phyloP scores from a whole-genome alignment of 345 rosid genomes.

The Brassica cretica region DNA sequence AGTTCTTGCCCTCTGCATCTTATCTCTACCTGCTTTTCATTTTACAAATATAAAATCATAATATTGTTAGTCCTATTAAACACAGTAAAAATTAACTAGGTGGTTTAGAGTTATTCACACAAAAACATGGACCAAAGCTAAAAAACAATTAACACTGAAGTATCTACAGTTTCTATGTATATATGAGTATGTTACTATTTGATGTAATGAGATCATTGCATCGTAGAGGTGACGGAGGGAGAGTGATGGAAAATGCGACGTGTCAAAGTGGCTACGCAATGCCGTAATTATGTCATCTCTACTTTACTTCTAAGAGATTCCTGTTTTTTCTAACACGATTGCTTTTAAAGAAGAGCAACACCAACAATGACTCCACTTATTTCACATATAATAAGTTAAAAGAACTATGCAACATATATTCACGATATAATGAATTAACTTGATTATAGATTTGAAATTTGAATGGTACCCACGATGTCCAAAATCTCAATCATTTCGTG shows the following conservation, averaged over 20 bases:
- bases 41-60: background rate
- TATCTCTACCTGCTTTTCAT: constrained; percentile 76
- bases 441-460: constrained; percentile 7
- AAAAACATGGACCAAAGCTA: background rate
- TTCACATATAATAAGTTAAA: constrained; percentile 19
- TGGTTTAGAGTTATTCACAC: background rate
- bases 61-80: background rate
- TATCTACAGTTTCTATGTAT: background rate
- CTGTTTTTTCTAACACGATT: constrained; percentile 33
- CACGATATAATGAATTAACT: constrained; percentile 11
- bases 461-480: constrained; percentile 43
- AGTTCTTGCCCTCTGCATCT: constrained; percentile 94
- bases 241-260: constrained; percentile 24
- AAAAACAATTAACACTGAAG: background rate
- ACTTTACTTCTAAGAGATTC: constrained; percentile 43
- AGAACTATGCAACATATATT: constrained; percentile 29
- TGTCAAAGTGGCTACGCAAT: constrained; percentile 38
- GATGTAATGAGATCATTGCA: constrained; percentile 39
- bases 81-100: background rate
- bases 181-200: background rate
- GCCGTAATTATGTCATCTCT: constrained; percentile 39
- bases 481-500: constrained; percentile 36
- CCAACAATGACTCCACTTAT: constrained; percentile 37
- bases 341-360: constrained; percentile 32
- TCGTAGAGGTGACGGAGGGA: constrained; percentile 37